A percentile compares a stretch with the other conserved stretches of the same genome.
Evolutionary conservation across 768 basidiomycete species (phyloP).

Genomic region (Boletus sp.): DNA sequence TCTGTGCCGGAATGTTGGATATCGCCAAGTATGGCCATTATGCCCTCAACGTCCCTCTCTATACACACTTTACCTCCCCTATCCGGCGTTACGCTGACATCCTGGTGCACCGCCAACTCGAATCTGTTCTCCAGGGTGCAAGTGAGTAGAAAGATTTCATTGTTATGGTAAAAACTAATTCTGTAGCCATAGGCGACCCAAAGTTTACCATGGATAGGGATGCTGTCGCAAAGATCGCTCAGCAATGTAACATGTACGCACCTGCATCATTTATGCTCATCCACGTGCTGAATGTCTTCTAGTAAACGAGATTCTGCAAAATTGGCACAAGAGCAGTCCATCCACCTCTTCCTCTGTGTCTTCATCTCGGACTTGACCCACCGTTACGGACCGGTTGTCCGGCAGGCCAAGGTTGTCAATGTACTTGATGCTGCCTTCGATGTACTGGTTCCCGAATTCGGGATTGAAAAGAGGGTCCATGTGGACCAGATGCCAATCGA

Average conservation of each 20-base stretch:
- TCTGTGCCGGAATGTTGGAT: constrained; percentile 98
- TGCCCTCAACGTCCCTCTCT: constrained; percentile 84
- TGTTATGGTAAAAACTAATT: constrained; percentile 1
- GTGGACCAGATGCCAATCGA: constrained; percentile 99
- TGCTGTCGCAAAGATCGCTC: constrained; percentile 94
- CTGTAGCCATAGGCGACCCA: constrained; percentile 48
- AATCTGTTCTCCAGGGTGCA: constrained; percentile 75
- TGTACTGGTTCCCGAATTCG: constrained; percentile 93
- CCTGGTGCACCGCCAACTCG: constrained; percentile 93
- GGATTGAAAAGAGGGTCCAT: constrained; percentile 98
- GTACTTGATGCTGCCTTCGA: constrained; percentile 99
- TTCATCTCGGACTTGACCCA: constrained; percentile 92
- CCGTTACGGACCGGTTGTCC: constrained; percentile 91
- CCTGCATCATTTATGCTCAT: neutral
- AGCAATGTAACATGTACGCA: constrained; percentile 93
- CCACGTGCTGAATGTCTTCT: constrained; percentile 12
- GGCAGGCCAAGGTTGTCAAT: constrained; percentile 91
- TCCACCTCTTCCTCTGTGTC: constrained; percentile 92
- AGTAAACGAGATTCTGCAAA: constrained; percentile 89
- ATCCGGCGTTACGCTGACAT: constrained; percentile 93
- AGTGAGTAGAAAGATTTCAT: constrained; percentile 37
- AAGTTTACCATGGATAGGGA: constrained; percentile 98
- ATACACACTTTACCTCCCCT: constrained; percentile 91
- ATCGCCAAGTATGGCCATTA: constrained; percentile 98
- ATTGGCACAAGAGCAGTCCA: constrained; percentile 94